Evolutionary conservation across 768 basidiomycete genomes (phyloP).

Genomic region (Macrolepiota albuminosa): DNA sequence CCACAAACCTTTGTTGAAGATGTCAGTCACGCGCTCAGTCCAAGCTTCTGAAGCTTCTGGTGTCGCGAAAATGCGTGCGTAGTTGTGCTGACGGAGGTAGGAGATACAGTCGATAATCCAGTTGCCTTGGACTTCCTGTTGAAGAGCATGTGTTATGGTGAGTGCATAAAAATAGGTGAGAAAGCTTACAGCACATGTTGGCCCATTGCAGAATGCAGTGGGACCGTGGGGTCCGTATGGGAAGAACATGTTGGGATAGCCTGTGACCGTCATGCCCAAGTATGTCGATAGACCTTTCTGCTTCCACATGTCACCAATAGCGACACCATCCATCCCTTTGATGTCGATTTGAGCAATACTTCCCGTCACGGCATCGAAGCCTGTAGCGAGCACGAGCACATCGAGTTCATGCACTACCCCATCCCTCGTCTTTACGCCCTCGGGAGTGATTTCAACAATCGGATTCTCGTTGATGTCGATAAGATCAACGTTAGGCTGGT

Average conservation of each 20-base stretch:
- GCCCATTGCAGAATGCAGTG: constrained; percentile 22
- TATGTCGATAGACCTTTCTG: constrained; percentile 15
- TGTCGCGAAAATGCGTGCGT: constrained; percentile 9
- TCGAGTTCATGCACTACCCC: constrained; percentile 19
- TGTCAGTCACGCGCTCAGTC: constrained; percentile 11
- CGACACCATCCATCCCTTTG: constrained; percentile 14
- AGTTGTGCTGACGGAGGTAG: constrained; percentile 13
- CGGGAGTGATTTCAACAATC: constrained; percentile 7
- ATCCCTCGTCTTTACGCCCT: constrained; percentile 15
- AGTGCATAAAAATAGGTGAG: not conserved
- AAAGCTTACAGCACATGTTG: constrained; percentile 17
- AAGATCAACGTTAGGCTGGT: constrained; percentile 21
- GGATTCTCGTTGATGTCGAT: constrained; percentile 18
- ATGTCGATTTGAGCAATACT: constrained; percentile 19
- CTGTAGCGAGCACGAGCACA: constrained; percentile 20
- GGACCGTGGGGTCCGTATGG: constrained; percentile 22
- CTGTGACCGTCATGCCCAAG: constrained; percentile 16
- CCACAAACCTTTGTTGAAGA: constrained; percentile 10
- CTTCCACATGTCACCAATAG: constrained; percentile 19
- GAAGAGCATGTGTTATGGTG: not conserved
- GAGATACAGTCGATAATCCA: constrained; percentile 20
- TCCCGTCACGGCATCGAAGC: constrained; percentile 22
- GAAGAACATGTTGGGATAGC: constrained; percentile 25
- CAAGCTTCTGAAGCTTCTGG: constrained; percentile 12
- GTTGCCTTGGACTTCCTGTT: constrained; percentile 21